Percentiles rank a stretch among this genome's conserved stretches.
Evolutionary conservation across 2,329 filamentous ascomycete species (phyloP).

Genomic region (Metarhizium humberi): DNA sequence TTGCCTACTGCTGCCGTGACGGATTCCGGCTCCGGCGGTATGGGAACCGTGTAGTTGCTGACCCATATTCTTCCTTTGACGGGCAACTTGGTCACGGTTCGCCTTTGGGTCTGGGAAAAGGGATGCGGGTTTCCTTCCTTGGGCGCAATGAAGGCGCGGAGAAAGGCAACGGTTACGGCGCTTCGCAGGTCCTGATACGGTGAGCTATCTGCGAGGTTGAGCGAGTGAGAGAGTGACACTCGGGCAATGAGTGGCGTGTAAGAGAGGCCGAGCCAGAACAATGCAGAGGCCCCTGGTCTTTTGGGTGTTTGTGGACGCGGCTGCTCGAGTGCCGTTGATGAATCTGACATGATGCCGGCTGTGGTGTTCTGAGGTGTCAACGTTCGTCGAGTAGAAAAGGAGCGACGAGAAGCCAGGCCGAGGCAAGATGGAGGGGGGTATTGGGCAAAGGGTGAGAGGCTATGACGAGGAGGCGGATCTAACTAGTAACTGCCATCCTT

Average conservation of each 20-base stretch:
- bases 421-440: background rate
- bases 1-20: conserved; percentile 48
- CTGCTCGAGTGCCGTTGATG: background rate
- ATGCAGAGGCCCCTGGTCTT: background rate
- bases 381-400: background rate
- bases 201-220: conserved; percentile 60
- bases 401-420: background rate
- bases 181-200: conserved; percentile 73
- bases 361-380: background rate
- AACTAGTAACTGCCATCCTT: no score
- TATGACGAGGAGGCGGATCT: no score
- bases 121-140: conserved; percentile 31
- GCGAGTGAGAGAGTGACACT: conserved; percentile 42
- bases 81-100: conserved; percentile 52
- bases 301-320: background rate
- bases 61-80: conserved; percentile 80
- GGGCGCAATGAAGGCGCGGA: conserved; percentile 53
- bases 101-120: conserved; percentile 53
- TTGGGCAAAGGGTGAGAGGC: no score
- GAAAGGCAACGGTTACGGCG: conserved; percentile 59
- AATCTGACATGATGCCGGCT: background rate
- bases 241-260: conserved; percentile 49
- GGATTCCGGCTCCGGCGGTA: conserved; percentile 42
- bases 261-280: conserved; percentile 41
- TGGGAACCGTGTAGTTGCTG: conserved; percentile 55